Base-by-base conservation (phyloP, 768 basidiomycete genomes). In the Russula sp. region DNA sequence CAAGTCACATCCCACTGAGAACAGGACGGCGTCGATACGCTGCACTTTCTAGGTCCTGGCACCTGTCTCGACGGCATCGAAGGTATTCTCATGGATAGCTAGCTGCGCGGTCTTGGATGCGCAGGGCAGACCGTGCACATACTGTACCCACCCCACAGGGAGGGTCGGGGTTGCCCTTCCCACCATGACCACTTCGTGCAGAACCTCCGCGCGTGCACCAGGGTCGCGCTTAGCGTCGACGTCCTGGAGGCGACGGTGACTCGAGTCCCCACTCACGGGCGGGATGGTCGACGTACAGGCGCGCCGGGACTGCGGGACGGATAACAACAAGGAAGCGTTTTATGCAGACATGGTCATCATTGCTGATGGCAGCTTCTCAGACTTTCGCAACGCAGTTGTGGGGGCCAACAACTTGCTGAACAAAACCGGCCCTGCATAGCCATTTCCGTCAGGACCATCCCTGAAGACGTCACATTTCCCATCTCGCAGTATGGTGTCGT, bases 311-410 rank as follows among this genome's bases (percentile, higher is more conserved):
- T 77, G 79, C 65, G 63, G 47, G 31, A 64, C 57, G 37, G 27
- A 27, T 27, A 71, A 78, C 64, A 81, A 82, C 64, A 81, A 83
- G 68, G 79, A 85, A 63, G 70, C 79, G 0, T 86, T 86, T 69
- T 80, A 78, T 62, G 94, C 90, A 0, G 85, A 88, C 67, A 73
- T 99, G 55, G 89, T 92, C 50, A 76, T 98, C 71, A 76, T 98
- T 62, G 94, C 95, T 5, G 96, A 99, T 71, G 96, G 96, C 0
- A 96, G 93, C 73, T 91, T 91, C 75, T 94, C 92, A 4, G 97
- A 95, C 71, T 95, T 99, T 79, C 81, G 96, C 55, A 79, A 74
- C 13, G 64, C 77, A 1, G 84, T 93, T n/a, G 80, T 87, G 59
- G 34, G 69, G 10, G 13, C 11, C 22, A 27, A 27, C 20, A 48